Percentiles rank a stretch among this genome's conserved stretches.
Conservation (phyloP, 495 filamentous ascomycete species). For the Aspergillus ellipticus region DNA sequence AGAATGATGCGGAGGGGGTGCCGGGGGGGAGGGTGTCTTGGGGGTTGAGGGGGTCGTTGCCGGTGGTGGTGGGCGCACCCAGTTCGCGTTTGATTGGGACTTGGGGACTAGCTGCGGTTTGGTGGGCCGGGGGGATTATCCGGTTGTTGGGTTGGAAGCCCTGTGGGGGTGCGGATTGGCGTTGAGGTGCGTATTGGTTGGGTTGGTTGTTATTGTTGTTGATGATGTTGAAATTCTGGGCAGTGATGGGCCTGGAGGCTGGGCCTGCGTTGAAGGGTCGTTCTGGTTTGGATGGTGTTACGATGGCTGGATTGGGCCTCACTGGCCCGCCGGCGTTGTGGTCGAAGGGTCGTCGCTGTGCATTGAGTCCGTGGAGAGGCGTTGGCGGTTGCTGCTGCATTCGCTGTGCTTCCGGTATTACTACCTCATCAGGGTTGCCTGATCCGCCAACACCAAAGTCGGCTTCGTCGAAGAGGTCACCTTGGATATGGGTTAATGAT, state of each 20-base stretch:
- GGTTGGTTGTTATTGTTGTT: too few species aligned
- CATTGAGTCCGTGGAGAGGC: conserved; percentile 23
- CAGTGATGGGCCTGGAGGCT: conserved; percentile 19
- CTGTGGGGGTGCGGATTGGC: conserved; percentile 17
- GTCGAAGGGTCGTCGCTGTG: conserved; percentile 22
- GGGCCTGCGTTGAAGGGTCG: conserved; percentile 26
- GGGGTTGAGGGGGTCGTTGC: conserved; percentile 7
- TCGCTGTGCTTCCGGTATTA: conserved; percentile 26
- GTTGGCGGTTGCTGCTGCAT: conserved; percentile 24
- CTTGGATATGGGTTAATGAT: conserved; percentile 32
- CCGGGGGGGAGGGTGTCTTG: conserved; percentile 30
- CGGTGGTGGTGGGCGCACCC: conserved; percentile 19
- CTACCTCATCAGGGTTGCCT: conserved; percentile 63
- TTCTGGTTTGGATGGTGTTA: conserved; percentile 45
- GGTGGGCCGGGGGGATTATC: conserved; percentile 21
- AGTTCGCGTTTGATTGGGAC: conserved; percentile 27
- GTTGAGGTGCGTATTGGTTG: conserved; percentile 15
- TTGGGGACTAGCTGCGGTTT: conserved; percentile 15
- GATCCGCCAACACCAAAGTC: conserved; percentile 61
- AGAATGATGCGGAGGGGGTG: conserved; percentile 59
- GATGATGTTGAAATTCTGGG: conserved; percentile 21
- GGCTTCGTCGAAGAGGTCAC: conserved; percentile 67
- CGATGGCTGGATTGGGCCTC: conserved; percentile 23
- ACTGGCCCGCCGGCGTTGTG: conserved; percentile 14
- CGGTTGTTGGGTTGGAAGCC: conserved; percentile 19